These are phyloP conservation scores for Trichoderma lentiforme DNA, from an alignment of 2,329 filamentous ascomycete species.

Conservation along the genomic window DNA sequence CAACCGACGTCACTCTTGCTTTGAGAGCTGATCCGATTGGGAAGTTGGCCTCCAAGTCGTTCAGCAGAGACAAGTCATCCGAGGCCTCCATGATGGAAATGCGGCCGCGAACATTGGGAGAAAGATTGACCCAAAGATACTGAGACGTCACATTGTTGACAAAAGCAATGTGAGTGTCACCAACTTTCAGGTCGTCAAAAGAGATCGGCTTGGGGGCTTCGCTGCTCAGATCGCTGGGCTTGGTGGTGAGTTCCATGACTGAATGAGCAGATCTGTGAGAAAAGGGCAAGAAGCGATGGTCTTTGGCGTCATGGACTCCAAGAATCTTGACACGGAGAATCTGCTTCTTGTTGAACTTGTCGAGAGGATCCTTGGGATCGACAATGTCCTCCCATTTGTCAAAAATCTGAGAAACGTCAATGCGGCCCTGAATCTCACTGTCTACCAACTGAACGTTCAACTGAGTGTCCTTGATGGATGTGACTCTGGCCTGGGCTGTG, in stretches of 20 bases:
- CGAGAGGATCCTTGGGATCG: conserved; percentile 76
- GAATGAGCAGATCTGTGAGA: conserved; percentile 78
- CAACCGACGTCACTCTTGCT: conserved; percentile 72
- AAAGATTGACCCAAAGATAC: conserved; percentile 85
- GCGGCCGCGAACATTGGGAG: conserved; percentile 81
- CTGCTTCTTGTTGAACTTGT: conserved; percentile 67
- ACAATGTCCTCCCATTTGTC: conserved; percentile 83
- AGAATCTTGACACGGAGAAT: conserved; percentile 72
- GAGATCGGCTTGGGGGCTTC: conserved; percentile 52
- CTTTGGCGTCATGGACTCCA: conserved; percentile 84
- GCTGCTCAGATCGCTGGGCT: conserved; percentile 60
- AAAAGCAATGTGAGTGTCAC: conserved; percentile 73
- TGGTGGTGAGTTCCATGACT: conserved; percentile 84
- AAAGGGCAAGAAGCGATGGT: conserved; percentile 87
- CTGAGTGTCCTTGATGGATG: conserved; percentile 86
- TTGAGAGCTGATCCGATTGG: conserved; percentile 85
- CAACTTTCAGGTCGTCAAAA: conserved; percentile 69
- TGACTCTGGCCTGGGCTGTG: conserved; percentile 70
- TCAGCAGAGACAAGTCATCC: conserved; percentile 76
- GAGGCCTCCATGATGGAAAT: conserved; percentile 80
- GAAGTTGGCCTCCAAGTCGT: conserved; percentile 74
- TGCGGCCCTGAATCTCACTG: conserved; percentile 70
- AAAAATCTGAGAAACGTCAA: conserved; percentile 89
- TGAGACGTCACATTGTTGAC: conserved; percentile 84
- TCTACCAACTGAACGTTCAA: conserved; percentile 86